Evolutionary conservation across 306 rosid genomes (phyloP), one percentile per base, ranked within the genome.

Genomic region (Cercis canadensis): DNA sequence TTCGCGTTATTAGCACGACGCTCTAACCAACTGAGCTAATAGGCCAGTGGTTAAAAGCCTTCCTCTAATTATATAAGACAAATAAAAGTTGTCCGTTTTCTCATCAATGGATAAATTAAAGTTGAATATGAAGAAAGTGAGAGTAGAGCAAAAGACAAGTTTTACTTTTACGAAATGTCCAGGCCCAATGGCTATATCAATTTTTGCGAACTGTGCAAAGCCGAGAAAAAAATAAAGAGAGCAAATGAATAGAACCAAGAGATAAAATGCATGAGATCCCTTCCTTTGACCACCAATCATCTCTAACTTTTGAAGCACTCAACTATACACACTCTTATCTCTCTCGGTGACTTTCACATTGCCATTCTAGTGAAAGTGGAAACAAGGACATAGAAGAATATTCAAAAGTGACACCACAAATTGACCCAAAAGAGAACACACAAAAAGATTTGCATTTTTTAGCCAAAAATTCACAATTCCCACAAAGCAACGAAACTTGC

Each of bases 401-500:
- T 78, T 78, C 65, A 60, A 65, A 82, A 70, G 87, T 50, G 56
- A 17, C 16, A 17, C 62, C 47, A 33, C 46, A 79, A 72, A 51
- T 65, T 81, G 70, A 53, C 85, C 82, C 50, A 0, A 80, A 76
- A 67, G 50, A 71, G 55, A 65, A 47, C 24, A 67, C 73, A 79
- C 18, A 67, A 67, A 81, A 76, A 72, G 62, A 60, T 70, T n/a
- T 70, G 72, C 83, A 69, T 77, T 53, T 50, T 72, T 81, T 68
- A 51, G 69, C 70, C 65, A 51, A 52, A 55, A 52, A 18, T 63
- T 73, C 61, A 49, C 79, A 69, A 45, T 66, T 80, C 87, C 83
- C 81, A 75, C 32, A 45, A 58, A 74, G 73, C 80, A 80, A 75
- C 49, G 73, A 71, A 76, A 81, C 52, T 74, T 31, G 80, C 75